Evolutionary conservation across 768 basidiomycete genomes (phyloP).

Genomic region (Russula ochroleuca): DNA sequence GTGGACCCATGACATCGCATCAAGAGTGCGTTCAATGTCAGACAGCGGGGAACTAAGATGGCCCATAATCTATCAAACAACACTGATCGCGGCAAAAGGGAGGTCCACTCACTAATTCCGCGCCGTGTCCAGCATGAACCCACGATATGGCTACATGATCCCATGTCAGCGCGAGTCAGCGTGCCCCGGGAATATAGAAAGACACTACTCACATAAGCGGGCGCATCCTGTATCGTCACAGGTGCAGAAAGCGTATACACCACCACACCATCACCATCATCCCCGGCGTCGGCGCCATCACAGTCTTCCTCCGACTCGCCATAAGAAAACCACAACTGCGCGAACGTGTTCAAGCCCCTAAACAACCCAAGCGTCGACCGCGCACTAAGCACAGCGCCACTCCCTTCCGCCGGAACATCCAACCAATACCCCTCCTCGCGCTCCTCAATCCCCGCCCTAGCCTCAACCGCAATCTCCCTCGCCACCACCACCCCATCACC

Average conservation of each 20-base stretch:
- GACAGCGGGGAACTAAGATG: background rate
- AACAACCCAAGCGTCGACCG: constrained; percentile 48
- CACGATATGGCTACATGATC: constrained; percentile 71
- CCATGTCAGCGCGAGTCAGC: too few relatives aligned
- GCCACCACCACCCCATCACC: too few relatives aligned
- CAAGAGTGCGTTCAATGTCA: constrained; percentile 19
- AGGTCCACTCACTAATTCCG: constrained; percentile 49
- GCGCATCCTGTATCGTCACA: constrained; percentile 41
- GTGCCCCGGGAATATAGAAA: too few relatives aligned
- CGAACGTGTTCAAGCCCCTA: constrained; percentile 53
- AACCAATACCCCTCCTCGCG: constrained; percentile 47
- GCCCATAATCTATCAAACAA: background rate
- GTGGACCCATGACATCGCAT: constrained; percentile 20
- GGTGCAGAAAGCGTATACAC: constrained; percentile 43
- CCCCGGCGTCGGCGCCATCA: background rate
- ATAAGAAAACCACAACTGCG: constrained; percentile 46
- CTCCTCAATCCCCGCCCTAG: constrained; percentile 35
- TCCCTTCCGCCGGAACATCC: constrained; percentile 37
- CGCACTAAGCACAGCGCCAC: constrained; percentile 39
- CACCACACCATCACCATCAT: background rate
- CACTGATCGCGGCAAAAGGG: background rate
- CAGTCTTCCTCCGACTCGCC: background rate
- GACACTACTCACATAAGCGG: constrained; percentile 49
- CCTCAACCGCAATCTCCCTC: constrained; percentile 36
- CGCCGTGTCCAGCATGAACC: constrained; percentile 76